A percentile compares a stretch with the other conserved stretches of the same genome.
phyloP scores from a whole-genome alignment of 768 basidiomycete genomes.

The Tylopilus cervinicoccineus region DNA sequence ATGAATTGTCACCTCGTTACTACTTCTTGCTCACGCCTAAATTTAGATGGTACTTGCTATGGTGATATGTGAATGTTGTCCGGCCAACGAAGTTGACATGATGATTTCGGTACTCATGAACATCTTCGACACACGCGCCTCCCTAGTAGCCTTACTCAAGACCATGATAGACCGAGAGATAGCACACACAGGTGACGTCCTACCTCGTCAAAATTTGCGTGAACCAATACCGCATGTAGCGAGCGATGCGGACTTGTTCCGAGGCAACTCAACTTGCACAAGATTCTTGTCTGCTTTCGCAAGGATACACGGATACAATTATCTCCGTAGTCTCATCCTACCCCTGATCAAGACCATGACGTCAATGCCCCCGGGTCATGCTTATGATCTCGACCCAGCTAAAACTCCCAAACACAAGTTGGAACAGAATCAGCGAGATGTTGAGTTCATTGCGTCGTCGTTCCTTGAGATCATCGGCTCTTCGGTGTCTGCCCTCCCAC shows the following conservation, averaged over 20 bases:
- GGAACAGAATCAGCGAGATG: slow-evolving; percentile 62
- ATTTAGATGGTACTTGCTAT: slow-evolving; percentile 70
- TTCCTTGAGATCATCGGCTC: slow-evolving; percentile 73
- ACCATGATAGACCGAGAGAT: slow-evolving; percentile 86
- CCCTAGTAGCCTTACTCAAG: slow-evolving; percentile 71
- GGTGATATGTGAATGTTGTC: slow-evolving; percentile 86
- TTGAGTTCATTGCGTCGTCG: slow-evolving; percentile 67
- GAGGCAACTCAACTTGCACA: slow-evolving; percentile 86
- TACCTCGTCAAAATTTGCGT: background rate
- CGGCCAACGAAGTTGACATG: slow-evolving; percentile 72
- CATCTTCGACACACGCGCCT: slow-evolving; percentile 74
- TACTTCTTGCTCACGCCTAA: slow-evolving; percentile 9
- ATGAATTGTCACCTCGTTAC: slow-evolving; percentile 22
- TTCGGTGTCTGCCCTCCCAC: slow-evolving; percentile 66
- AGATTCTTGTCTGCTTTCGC: slow-evolving; percentile 84
- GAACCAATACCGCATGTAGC: slow-evolving; percentile 40
- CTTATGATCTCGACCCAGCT: slow-evolving; percentile 75
- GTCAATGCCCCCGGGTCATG: slow-evolving; percentile 65
- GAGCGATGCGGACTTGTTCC: slow-evolving; percentile 77
- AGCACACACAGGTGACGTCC: slow-evolving; percentile 57
- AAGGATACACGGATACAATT: slow-evolving; percentile 87
- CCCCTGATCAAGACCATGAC: slow-evolving; percentile 76
- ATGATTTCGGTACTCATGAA: slow-evolving; percentile 85
- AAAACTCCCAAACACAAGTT: slow-evolving; percentile 57
- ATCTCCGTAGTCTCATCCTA: slow-evolving; percentile 73